phyloP scores from a whole-genome alignment of 176 grass and related monocot species.

The Oryza meridionalis region DNA sequence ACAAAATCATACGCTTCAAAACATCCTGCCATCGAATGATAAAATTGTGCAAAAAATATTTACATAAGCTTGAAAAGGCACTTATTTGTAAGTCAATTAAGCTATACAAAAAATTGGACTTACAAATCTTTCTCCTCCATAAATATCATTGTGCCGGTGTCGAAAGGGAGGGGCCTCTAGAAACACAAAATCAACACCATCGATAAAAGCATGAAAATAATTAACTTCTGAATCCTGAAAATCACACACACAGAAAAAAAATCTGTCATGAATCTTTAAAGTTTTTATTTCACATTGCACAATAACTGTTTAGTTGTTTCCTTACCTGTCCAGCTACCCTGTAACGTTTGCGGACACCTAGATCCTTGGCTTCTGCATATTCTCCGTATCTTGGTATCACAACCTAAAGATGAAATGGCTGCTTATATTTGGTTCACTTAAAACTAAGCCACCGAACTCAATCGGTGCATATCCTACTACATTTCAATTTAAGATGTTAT shows the following conservation, averaged over 20 bases:
- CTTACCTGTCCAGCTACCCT: constrained; percentile 81
- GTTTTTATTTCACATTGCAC: neutral
- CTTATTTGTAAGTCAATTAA: neutral
- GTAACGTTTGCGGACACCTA: constrained; percentile 67
- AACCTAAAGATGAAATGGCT: constrained; percentile 53
- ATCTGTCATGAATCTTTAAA: neutral
- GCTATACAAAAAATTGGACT: neutral
- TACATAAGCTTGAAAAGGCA: neutral
- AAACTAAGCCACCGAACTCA: neutral
- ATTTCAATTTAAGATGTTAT: neutral
- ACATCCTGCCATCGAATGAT: constrained; percentile 64
- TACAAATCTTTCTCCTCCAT: constrained; percentile 79
- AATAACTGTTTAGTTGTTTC: constrained; percentile 21
- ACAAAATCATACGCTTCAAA: constrained; percentile 87
- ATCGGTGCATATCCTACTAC: neutral
- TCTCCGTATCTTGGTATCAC: constrained; percentile 84
- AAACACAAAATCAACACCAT: constrained; percentile 97
- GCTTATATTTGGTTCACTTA: constrained; percentile 7
- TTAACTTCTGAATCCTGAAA: constrained; percentile 87
- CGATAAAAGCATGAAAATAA: constrained; percentile 82
- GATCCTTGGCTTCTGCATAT: constrained; percentile 70
- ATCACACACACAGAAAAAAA: neutral
- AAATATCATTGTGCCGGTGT: constrained; percentile 75
- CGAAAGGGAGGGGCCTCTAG: constrained; percentile 69
- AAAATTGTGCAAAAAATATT: constrained; percentile 22